Base-by-base conservation (phyloP, 139 green algal species). In the Picochlorum sp. region DNA sequence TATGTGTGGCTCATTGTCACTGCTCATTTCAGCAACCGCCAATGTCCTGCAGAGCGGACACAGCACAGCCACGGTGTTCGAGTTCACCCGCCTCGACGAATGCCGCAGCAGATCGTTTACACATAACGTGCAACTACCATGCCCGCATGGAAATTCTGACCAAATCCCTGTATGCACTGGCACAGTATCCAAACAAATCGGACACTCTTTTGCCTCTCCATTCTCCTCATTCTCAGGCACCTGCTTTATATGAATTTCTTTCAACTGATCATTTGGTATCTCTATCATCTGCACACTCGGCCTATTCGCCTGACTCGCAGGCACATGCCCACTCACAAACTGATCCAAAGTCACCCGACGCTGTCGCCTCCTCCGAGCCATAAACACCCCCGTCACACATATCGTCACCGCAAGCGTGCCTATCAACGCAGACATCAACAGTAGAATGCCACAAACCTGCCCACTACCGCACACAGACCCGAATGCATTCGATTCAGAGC, bases 61-160 rank as follows among this genome's bases (percentile, higher is more conserved):
- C 34, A 56, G 14, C 1, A 66, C 47, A 32, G 37, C 34, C 37
- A 21, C 23, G 6, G 15, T 26, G 9, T 38, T 54, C 10, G 28
- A 20, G 64, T 64, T 62, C 64, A 51, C 24, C 23, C 49, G 59
- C 15, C 51, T 32, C 20, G 11, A n/a, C 45, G 26, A 62, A 54
- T 50, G 57, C 47, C 34, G 46, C 15, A 74, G 41, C 26, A 74
- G 8, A 56, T 74, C 68, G 4, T 16, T 18, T 2, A 62, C 18
- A 26, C 68, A 74, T 16, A 10, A 18, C 20, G 3, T n/a, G 52
- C 68, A 74, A 8, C 50, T 37, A n/a, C 50, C 61, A 49, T 74
- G 68, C 14, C 38, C 28, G 37, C 68, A 74, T 18, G 68, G 68
- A 50, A 69, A 74, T 28, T 37, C 21, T 24, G 37, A 44, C 68